Conservation (phyloP, 1,139 yeast genomes). For the Hyphopichia khmerensis region DNA sequence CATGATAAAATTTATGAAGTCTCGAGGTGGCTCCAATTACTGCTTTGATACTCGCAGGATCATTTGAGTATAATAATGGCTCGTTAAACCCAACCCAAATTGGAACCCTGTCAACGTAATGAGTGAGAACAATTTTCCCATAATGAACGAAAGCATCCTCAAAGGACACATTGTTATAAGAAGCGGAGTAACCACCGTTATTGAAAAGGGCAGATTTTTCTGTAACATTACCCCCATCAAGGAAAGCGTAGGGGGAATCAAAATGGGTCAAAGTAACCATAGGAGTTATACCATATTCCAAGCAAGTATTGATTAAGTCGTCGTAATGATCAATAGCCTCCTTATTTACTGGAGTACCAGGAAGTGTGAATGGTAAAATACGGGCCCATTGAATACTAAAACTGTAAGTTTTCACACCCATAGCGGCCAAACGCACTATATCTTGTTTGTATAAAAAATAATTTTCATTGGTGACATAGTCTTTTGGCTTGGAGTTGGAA, state of each 20-base stretch:
- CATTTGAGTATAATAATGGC: conserved; percentile 21
- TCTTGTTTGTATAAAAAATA: conserved; percentile 35
- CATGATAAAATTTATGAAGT: conserved; percentile 26
- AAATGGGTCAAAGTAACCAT: conserved; percentile 35
- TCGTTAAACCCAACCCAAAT: conserved; percentile 34
- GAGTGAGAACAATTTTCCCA: conserved; percentile 29
- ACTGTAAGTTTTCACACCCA: conserved; percentile 32
- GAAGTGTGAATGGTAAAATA: conserved; percentile 27
- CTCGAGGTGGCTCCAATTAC: conserved; percentile 27
- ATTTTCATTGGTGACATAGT: conserved; percentile 31
- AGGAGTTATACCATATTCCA: conserved; percentile 27
- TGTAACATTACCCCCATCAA: conserved; percentile 7
- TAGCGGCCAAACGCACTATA: conserved; percentile 27
- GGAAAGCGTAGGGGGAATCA: conserved; percentile 28
- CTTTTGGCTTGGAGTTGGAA: conserved; percentile 10
- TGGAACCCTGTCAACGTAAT: conserved; percentile 31
- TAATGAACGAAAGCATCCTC: conserved; percentile 32
- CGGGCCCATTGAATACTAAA: conserved; percentile 36
- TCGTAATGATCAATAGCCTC: conserved; percentile 33
- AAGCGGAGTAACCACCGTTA: conserved; percentile 23
- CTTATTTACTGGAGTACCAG: conserved; percentile 29
- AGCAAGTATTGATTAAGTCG: conserved; percentile 28
- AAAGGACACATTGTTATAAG: conserved; percentile 23
- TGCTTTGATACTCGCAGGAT: conserved; percentile 21
- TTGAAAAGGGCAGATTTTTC: conserved; percentile 6